Evolutionary conservation across 163 green algal species (phyloP), one percentile per base, ranked within the genome.

Genomic region (Scenedesmus sp.): DNA sequence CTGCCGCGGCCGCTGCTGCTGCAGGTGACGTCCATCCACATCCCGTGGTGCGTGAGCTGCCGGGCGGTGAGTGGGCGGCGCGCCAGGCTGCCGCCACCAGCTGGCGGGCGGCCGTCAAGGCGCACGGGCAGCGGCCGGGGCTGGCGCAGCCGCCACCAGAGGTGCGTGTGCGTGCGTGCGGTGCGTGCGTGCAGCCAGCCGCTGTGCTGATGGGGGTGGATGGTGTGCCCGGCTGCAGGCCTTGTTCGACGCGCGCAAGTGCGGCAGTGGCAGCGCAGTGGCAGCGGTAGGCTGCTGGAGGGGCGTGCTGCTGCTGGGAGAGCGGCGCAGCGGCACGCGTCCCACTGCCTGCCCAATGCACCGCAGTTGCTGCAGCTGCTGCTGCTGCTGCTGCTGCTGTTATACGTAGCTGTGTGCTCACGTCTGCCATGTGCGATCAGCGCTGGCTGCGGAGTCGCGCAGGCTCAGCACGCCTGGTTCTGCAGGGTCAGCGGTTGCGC

Each of bases 1-100:
- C 68, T 80, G n/a, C 68, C 43, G 68, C 68, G 24, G 33, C 68
- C 43, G 68, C 68, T 44, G 68, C 78, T 84, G 40, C 51, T 43
- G 46, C 83, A 88, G 83, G 40, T 65, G n/a, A 65, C 61, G 5
- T 79, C 89, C 56, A 95, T 95, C 73, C 86, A 93, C 88, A 95
- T 95, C 61, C 93, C 93, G 10, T 81, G 0, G 93, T 95, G 37
- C 92, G 93, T 22, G 92, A 94, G 81, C 65, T 95, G 40, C 81
- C 90, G 0, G 49, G 84, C 3, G 92, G 91, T n/a, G 91, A 95
- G 85, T 43, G 87, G 46, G 81, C 80, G 1, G 93, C 93, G 22
- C 88, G 89, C 5, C 30, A 86, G 22, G 84, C 70, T 22, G 93
- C 93, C 15, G 76, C 86, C 6, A 94, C 88, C 7, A 70, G 61